A percentile compares a stretch with the other conserved stretches of the same genome.
These are phyloP conservation scores for Ceratocystiopsis brevicomis DNA, from an alignment of 2,329 filamentous ascomycete genomes.

Conservation along the genomic window DNA sequence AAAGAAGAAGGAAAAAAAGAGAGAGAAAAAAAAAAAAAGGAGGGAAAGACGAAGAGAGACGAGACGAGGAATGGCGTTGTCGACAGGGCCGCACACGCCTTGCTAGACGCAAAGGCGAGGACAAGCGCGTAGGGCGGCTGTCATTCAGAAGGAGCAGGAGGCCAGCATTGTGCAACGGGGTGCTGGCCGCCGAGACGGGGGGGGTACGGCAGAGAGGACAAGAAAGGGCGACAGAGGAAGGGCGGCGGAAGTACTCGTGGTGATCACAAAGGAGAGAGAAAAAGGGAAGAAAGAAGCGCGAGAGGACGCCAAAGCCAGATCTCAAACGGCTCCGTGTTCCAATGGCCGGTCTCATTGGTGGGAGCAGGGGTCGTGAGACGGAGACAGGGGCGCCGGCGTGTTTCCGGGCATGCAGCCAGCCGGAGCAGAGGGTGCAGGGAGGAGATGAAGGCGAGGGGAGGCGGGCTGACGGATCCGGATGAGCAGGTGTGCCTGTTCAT, in stretches of 20 bases:
- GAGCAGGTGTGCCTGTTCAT: no score
- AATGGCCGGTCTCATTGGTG: background rate
- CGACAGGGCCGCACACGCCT: no score
- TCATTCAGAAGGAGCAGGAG: background rate
- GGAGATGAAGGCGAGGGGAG: background rate
- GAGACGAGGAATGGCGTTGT: background rate
- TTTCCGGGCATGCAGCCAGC: no score
- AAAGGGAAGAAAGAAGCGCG: background rate
- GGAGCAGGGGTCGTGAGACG: background rate
- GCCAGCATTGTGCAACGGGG: no score
- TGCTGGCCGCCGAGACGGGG: no score
- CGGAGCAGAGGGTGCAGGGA: no score
- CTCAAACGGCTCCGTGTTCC: no score
- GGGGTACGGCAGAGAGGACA: no score
- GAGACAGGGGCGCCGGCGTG: no score
- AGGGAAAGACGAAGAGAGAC: slow-evolving; percentile 2
- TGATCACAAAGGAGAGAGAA: background rate
- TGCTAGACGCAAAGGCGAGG: background rate
- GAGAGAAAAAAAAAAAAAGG: slow-evolving; percentile 3
- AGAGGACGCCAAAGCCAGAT: no score
- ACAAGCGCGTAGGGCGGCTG: background rate
- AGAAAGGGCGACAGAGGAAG: no score
- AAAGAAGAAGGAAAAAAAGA: background rate
- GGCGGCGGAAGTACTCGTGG: no score
- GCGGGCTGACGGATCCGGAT: background rate